Percentiles rank a stretch among this genome's conserved stretches.
These are phyloP conservation scores for Hansenula sp. DNA, from an alignment of 1,139 yeast species.

Conservation along the genomic window DNA sequence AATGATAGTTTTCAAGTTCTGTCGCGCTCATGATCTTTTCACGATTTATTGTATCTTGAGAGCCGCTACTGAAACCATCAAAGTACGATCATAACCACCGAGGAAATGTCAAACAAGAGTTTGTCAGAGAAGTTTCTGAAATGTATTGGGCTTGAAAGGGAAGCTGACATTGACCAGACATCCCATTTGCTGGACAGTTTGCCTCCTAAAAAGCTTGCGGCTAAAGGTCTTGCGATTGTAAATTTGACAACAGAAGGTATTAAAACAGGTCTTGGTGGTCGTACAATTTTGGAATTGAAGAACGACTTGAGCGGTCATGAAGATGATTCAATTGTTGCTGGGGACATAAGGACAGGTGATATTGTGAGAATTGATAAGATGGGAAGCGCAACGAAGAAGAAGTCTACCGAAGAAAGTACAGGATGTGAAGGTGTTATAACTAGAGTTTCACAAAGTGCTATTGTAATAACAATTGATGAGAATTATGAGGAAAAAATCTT, in stretches of 20 bases:
- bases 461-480: constrained; percentile 64
- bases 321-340: constrained; percentile 43
- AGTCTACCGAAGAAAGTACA: constrained; percentile 12
- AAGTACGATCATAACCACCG: too few relatives aligned
- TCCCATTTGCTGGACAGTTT: constrained; percentile 43
- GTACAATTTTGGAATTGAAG: constrained; percentile 61
- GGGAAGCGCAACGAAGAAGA: constrained; percentile 7
- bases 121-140: constrained; percentile 43
- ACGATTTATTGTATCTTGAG: too few relatives aligned
- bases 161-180: constrained; percentile 56
- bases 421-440: constrained; percentile 58
- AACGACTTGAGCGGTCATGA: constrained; percentile 52
- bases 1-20: too few relatives aligned
- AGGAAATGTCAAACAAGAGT: constrained; percentile 20
- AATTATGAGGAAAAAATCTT: constrained; percentile 41
- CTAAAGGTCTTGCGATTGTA: constrained; percentile 69
- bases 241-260: constrained; percentile 59
- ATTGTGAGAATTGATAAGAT: constrained; percentile 48
- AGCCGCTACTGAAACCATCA: too few relatives aligned
- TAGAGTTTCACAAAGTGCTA: constrained; percentile 15
- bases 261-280: constrained; percentile 80
- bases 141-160: constrained; percentile 54
- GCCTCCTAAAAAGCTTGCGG: constrained; percentile 63
- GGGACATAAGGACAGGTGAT: constrained; percentile 74
- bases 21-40: too few relatives aligned